Evolutionary conservation across 2,329 filamentous ascomycete genomes (phyloP).

Genomic region (Pyrenochaeta sp.): DNA sequence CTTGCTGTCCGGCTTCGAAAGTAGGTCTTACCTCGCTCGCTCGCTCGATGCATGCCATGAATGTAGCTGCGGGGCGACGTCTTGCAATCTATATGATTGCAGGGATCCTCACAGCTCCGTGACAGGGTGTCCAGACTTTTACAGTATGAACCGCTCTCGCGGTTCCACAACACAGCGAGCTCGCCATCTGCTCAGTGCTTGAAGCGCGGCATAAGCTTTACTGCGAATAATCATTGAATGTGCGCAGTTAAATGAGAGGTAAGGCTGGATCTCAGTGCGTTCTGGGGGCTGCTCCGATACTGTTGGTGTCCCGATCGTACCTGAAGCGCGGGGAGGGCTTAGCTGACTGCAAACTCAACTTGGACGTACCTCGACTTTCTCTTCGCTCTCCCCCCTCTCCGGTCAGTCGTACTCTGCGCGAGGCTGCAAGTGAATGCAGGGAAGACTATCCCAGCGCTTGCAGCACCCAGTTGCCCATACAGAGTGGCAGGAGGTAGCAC

Average conservation of each 20-base stretch:
- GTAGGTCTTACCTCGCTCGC: background rate
- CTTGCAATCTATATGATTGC: conserved; percentile 16
- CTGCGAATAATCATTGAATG: background rate
- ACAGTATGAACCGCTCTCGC: background rate
- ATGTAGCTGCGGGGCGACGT: conserved; percentile 6
- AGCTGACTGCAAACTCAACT: conserved; percentile 3
- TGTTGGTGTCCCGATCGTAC: background rate
- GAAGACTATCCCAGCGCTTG: conserved; percentile 9
- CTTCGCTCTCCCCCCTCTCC: background rate
- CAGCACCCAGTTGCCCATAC: conserved; percentile 6
- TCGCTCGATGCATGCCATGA: conserved; percentile 9
- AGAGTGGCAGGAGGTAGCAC: background rate
- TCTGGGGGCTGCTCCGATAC: conserved; percentile 1
- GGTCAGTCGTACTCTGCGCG: conserved; percentile 13
- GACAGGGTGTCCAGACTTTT: background rate
- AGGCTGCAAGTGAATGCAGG: conserved; percentile 23
- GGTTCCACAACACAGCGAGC: background rate
- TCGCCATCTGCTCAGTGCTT: background rate
- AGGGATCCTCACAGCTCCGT: background rate
- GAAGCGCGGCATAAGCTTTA: background rate
- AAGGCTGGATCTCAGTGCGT: conserved; percentile 6
- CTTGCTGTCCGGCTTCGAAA: background rate
- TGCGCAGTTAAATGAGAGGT: conserved; percentile 5
- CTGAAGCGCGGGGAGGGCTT: background rate
- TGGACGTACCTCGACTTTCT: background rate